Evolutionary conservation across 208 protist species (phyloP), one percentile per base, ranked within the genome.

Genomic region (Angomonas deanei): DNA sequence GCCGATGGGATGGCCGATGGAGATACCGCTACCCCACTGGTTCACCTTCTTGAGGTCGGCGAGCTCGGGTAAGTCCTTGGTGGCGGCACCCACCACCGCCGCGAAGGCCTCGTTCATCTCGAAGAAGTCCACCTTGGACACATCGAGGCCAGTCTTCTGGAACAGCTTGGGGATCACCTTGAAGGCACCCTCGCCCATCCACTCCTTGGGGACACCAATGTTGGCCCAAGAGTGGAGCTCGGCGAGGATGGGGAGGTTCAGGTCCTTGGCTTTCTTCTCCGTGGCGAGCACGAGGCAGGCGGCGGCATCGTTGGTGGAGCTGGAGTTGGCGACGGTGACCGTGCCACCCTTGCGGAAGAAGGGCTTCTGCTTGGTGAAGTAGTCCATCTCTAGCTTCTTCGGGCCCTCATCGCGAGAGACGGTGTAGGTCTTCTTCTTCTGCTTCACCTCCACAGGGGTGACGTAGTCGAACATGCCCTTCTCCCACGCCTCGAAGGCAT

Each of bases 91-190:
- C 17, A 91, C 70, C n/a, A 98, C 96, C n/a, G 88, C 91, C 15
- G 91, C 79, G 79, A 99, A 99, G 46, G 97, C 97, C 81, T 98
- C 98, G 80, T 99, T 99, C 61, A 99, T 88, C 50, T 98, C 97
- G 63, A 80, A 98, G 52, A 82, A 91, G 71, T 95, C 84, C 21
- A 98, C 75, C 33, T 97, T 74, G 11, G 52, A 19, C 11, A 86
- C 63, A 47, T 72, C 68, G 4, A 97, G 31, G 55, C 61, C 57
- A 0, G 73, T 65, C 28, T 68, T 59, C 15, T 82, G 59, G 17
- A 98, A 74, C 19, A 94, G 77, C 36, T 88, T 91, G 17, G 87
- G 82, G 27, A 96, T 80, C 34, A 97, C 94, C 31, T 80, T 67
- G 28, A 92, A 80, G 33, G 97, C 96, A 38, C 94, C 85, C 30